Evolutionary conservation across 768 basidiomycete species (phyloP), one percentile per base, ranked within the genome.

Genomic region (Lactarius sanguifluus): DNA sequence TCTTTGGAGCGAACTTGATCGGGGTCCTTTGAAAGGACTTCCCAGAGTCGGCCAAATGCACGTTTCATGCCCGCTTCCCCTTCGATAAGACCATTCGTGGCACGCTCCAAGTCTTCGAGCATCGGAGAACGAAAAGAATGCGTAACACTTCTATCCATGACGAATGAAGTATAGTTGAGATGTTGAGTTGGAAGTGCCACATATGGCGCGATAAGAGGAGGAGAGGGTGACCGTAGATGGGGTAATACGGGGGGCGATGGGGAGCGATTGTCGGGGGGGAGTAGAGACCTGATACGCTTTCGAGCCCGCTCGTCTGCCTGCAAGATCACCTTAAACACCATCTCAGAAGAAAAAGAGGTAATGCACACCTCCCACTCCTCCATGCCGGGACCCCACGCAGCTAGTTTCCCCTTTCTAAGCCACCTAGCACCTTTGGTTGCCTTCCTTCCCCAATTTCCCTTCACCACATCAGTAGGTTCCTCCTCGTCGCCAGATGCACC

Each of bases 401-500:
- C 84, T 66, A 93, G 85, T 77, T 95, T 94, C 56, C 92, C 91
- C 73, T 82, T 84, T 20, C 92, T 85, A 58, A 90, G 82, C 92
- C 92, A 94, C 73, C 92, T 82, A 23, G 90, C 85, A n/a, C 86
- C 87, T 73, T 86, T 86, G 65, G 81, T 76, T 12, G 82, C 83
- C 77, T 95, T 95, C 66, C 86, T 84, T 3, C 93, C 93, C 91
- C 93, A 94, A 71, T 95, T 95, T 41, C 93, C 89, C 54, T 81
- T 79, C 15, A 80, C 80, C 47, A 81, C 76, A 38, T 81, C 80
- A 36, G 50, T 72, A 23, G 80, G 71, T 43, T 63, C 69, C 28
- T 88, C 86, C 63, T 81, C 79, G 52, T 86, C 86, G 67, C 88
- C 86, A 18, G 87, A 86, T 64, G 84, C 83, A 72, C 87, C 82